Percentiles rank a stretch among this genome's conserved stretches.
Evolutionary conservation across 352 stramenopile species (phyloP).

Genomic region (Phytophthora pluvialis): DNA sequence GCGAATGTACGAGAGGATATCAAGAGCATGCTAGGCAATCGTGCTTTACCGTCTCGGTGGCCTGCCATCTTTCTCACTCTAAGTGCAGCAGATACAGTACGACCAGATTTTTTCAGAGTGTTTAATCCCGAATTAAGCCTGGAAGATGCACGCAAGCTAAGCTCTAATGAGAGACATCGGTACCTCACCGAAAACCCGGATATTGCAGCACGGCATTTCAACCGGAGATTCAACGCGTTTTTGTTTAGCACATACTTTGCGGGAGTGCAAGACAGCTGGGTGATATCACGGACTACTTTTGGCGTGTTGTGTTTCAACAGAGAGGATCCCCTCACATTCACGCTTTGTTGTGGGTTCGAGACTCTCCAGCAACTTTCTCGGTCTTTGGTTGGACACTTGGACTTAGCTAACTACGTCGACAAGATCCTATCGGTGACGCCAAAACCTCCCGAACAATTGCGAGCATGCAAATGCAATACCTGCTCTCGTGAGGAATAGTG

Average conservation of each 20-base stretch:
- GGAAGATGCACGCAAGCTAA: neutral
- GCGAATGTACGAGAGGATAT: constrained; percentile 6
- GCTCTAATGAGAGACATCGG: neutral
- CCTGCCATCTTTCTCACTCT: constrained; percentile 32
- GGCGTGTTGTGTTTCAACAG: constrained; percentile 32
- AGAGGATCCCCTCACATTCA: constrained; percentile 35
- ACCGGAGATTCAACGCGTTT: constrained; percentile 28
- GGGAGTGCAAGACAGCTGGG: constrained; percentile 4
- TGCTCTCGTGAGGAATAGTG: no score
- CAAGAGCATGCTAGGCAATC: constrained; percentile 3
- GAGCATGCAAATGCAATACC: no score
- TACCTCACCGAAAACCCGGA: constrained; percentile 25
- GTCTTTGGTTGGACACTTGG: no score
- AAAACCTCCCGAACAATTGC: no score
- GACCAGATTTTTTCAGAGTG: constrained; percentile 30
- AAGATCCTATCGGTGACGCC: no score
- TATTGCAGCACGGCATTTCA: constrained; percentile 28
- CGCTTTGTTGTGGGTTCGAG: constrained; percentile 25
- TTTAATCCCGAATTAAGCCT: constrained; percentile 17
- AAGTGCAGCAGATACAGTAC: constrained; percentile 30
- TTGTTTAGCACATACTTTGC: constrained; percentile 18
- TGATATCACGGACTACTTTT: constrained; percentile 30
- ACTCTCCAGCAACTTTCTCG: constrained; percentile 14
- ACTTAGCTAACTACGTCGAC: no score
- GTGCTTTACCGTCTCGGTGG: constrained; percentile 2